Evolutionary conservation across 2,329 filamentous ascomycete species (phyloP), one percentile per base, ranked within the genome.

Genomic region (Fusarium gaditjirri): DNA sequence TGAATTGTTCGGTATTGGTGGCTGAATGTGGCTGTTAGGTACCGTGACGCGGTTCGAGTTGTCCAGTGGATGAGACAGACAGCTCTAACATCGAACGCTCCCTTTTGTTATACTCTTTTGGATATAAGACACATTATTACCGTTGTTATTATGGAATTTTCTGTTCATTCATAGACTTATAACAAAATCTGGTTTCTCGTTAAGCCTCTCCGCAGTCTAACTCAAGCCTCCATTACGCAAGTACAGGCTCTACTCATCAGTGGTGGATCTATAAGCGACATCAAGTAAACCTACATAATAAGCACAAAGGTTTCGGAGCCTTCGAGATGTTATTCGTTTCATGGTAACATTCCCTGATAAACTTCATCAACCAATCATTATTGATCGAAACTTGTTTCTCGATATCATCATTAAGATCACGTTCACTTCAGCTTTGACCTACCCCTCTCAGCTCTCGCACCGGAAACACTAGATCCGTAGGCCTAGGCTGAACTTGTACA

Each of bases 181-280:
- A 42, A 42, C 43, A 31, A 23, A 23, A 19, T 27, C 17, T 57
- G 41, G 14, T 29, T n/a, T 41, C 53, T 53, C 21, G 16, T 41
- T 27, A 41, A 35, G 33, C 38, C 47, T 19, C 52, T 49, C 31
- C 31, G n/a, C 25, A 38, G 31, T 57, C 53, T 58, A 58, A 68
- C 68, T 17, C 47, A 73, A 58, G 44, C 44, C 19, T 68, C 46
- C 42, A 44, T 52, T 38, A 60, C 54, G 53, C 56, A 71, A 49
- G 65, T 61, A 70, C 61, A 46, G 53, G 36, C 50, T 61, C 31
- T 36, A 61, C 62, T 43, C 49, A 62, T 39, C 67, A 60, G 57
- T 62, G 59, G 71, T 73, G 71, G 71, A 66, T 58, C 71, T 72
- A 35, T 61, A 68, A 68, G 57, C 62, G 59, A 33, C 67, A 38